phyloP scores from a whole-genome alignment of 2,329 filamentous ascomycete genomes.

The Sporothrix phasma region DNA sequence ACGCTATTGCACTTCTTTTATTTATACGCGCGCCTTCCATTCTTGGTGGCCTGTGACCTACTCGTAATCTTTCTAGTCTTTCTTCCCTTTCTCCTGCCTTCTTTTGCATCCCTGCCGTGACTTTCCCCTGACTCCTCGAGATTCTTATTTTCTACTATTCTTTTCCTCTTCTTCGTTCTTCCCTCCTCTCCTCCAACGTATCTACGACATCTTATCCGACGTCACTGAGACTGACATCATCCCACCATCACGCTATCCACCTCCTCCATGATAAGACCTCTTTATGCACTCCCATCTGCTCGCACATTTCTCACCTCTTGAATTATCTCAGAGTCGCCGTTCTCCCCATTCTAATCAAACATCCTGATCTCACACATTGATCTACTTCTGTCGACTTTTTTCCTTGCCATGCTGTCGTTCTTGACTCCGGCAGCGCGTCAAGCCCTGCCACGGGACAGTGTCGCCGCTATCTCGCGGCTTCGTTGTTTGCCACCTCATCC shows the following conservation, averaged over 20 bases:
- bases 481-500: not conserved
- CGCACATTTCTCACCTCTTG: not conserved
- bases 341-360: not conserved
- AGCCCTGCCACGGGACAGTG: not conserved
- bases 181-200: not conserved
- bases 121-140: not conserved
- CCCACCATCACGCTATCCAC: not conserved
- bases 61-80: not conserved
- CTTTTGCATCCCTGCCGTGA: not conserved
- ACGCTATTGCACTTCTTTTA: constrained; percentile 12
- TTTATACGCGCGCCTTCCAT: constrained; percentile 2
- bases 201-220: not conserved
- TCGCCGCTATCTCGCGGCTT: not conserved
- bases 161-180: too few species aligned
- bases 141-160: too few species aligned
- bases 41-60: not conserved
- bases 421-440: not conserved
- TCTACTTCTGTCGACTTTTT: not conserved
- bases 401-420: not conserved
- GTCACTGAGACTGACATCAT: not conserved
- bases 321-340: not conserved
- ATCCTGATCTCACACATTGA: not conserved
- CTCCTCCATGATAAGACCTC: not conserved
- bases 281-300: not conserved
- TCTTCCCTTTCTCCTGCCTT: not conserved